Base-by-base conservation (phyloP, 495 filamentous ascomycete genomes). In the Aspergillus taichungensis region DNA sequence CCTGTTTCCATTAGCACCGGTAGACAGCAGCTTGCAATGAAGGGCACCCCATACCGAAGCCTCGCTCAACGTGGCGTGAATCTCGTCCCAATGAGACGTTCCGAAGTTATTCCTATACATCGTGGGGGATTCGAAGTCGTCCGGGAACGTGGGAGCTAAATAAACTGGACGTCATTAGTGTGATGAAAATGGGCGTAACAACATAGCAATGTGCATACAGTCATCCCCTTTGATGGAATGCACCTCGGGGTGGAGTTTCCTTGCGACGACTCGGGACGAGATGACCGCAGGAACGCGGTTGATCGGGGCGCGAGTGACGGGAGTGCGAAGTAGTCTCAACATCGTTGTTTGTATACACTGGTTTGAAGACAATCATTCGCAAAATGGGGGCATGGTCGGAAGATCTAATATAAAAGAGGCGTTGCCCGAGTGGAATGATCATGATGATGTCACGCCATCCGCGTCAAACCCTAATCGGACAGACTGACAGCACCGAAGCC, bases 11-110 rank as follows among this genome's bases (percentile, higher is more conserved):
- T 8, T 28, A 45, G 41, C 18, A 29, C 29, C 28, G 3, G 5
- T 24, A 8, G 7, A 11, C 18, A 28, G 6, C 8, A 11, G 8
- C 11, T 27, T 11, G 5, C 24, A 39, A 14, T 24, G 24, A 6
- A 13, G 7, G n/a, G 30, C 6, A 8, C n/a, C 0, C 18, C 40
- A 28, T 48, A 58, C 55, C 42, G 40, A 37, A 30, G 51, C 49
- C 37, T 58, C 55, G 34, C 55, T 58, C 37, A 46, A n/a, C n/a
- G 55, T 58, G 6, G 55, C 45, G 8, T 48, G 52, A 0, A 34
- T 8, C 51, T 58, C 49, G 11, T 52, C 44, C 55, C 55, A 58
- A 4, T 43, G 6, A 7, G 33, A 11, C 2, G 46, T 42, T 0
- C 42, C 30, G 13, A 47, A 31, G 10, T 33, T 45, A 5, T 37